phyloP scores from a whole-genome alignment of 495 filamentous ascomycete genomes.

The Chaetomium cochliodes region DNA sequence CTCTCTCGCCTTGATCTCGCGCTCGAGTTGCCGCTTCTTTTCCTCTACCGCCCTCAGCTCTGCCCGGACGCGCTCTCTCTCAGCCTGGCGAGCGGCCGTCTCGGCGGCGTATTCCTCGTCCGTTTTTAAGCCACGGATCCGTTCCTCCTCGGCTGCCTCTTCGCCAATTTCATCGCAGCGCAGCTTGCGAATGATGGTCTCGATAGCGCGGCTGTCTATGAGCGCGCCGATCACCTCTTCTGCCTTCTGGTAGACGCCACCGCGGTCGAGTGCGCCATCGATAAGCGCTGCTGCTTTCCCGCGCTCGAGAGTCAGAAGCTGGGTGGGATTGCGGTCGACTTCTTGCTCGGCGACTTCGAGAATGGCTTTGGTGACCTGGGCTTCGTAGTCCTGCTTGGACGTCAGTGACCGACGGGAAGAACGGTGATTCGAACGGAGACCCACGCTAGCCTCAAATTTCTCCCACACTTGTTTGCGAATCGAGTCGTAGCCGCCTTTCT shows the following conservation, averaged over 20 bases:
- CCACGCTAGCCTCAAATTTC: conserved; percentile 73
- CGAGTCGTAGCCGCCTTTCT: conserved; percentile 85
- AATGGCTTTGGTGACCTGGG: conserved; percentile 62
- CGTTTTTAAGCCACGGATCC: conserved; percentile 68
- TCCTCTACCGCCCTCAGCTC: conserved; percentile 65
- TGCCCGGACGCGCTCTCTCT: conserved; percentile 63
- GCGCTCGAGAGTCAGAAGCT: conserved; percentile 72
- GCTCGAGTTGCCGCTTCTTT: conserved; percentile 61
- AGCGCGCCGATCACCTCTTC: conserved; percentile 65
- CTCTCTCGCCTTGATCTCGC: conserved; percentile 63
- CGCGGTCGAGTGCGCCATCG: conserved; percentile 81
- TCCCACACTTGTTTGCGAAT: conserved; percentile 79
- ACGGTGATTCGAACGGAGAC: conserved; percentile 28
- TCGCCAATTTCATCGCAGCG: conserved; percentile 72
- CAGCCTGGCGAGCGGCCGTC: conserved; percentile 62
- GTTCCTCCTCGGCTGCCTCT: conserved; percentile 66
- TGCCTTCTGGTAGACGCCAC: conserved; percentile 74
- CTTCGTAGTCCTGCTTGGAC: conserved; percentile 60
- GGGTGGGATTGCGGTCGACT: conserved; percentile 72
- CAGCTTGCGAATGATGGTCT: conserved; percentile 65
- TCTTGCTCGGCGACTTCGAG: conserved; percentile 73
- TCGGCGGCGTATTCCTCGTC: conserved; percentile 78
- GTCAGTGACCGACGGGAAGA: background rate
- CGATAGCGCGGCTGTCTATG: conserved; percentile 64
- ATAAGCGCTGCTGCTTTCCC: conserved; percentile 79